A percentile compares a stretch with the other conserved stretches of the same genome.
These are phyloP conservation scores for Medicago lupulina DNA, from an alignment of 306 rosid species.

Conservation along the genomic window DNA sequence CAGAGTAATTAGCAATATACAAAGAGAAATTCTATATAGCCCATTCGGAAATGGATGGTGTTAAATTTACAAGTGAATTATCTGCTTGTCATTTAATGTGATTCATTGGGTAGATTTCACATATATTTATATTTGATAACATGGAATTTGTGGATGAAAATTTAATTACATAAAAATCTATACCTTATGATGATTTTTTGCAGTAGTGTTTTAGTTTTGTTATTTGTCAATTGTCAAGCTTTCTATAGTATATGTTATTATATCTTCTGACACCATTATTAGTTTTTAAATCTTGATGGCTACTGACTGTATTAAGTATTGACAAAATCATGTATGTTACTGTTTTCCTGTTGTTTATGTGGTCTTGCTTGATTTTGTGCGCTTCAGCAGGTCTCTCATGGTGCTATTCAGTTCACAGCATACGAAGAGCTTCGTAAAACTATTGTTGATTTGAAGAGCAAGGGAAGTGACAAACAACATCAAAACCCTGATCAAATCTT, in stretches of 20 bases:
- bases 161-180: neutral
- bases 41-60: constrained; percentile 1
- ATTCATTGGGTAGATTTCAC: neutral
- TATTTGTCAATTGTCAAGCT: neutral
- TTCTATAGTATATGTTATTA: constrained; percentile 6
- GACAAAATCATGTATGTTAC: neutral
- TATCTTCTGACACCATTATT: neutral
- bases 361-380: constrained; percentile 33
- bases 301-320: constrained; percentile 30
- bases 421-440: constrained; percentile 85
- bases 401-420: constrained; percentile 89
- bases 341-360: constrained; percentile 20
- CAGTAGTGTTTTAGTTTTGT: constrained; percentile 19
- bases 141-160: neutral
- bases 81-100: constrained; percentile 14
- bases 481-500: constrained; percentile 56
- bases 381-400: constrained; percentile 89
- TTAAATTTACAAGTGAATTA: neutral
- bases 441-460: constrained; percentile 64
- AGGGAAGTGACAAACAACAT: constrained; percentile 44
- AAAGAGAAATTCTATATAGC: neutral
- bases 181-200: constrained; percentile 20
- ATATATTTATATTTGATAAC: neutral
- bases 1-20: neutral
- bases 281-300: neutral